phyloP scores from a whole-genome alignment of 2,329 filamentous ascomycete species.

The Talaromyces piceae region DNA sequence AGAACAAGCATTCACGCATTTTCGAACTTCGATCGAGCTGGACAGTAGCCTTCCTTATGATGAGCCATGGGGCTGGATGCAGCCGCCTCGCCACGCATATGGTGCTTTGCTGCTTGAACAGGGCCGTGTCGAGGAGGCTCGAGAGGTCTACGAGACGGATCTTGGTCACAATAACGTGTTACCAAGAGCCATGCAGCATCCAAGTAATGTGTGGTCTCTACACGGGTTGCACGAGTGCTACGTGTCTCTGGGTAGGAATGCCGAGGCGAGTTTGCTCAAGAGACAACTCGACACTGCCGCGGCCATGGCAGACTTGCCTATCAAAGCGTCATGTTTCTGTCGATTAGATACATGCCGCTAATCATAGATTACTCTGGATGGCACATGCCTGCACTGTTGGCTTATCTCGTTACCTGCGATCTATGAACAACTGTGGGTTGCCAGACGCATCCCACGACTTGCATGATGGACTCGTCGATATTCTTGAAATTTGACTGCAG shows the following conservation, averaged over 20 bases:
- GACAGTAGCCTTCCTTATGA: slow-evolving; percentile 56
- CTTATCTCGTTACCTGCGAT: neutral
- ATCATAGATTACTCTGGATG: neutral
- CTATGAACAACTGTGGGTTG: neutral
- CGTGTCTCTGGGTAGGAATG: slow-evolving; percentile 39
- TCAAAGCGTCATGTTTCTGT: slow-evolving; percentile 52
- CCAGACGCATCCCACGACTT: too few relatives aligned
- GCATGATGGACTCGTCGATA: too few relatives aligned
- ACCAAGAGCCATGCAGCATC: slow-evolving; percentile 56
- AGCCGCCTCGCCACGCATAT: slow-evolving; percentile 57
- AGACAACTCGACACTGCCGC: slow-evolving; percentile 44
- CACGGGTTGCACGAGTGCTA: slow-evolving; percentile 64
- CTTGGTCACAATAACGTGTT: slow-evolving; percentile 50
- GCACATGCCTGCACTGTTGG: neutral
- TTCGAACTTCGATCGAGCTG: slow-evolving; percentile 48
- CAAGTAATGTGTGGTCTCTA: slow-evolving; percentile 64
- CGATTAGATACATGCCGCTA: slow-evolving; percentile 12
- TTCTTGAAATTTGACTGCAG: neutral
- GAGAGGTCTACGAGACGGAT: slow-evolving; percentile 49
- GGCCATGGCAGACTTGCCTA: slow-evolving; percentile 50
- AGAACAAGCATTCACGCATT: slow-evolving; percentile 48
- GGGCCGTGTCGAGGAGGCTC: slow-evolving; percentile 44
- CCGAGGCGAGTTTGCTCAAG: slow-evolving; percentile 38
- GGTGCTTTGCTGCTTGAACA: slow-evolving; percentile 58
- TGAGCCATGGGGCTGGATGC: slow-evolving; percentile 67